These are phyloP conservation scores for Cryptococcus amylolentus DNA, from an alignment of 1,284 basidiomycete species.

Conservation along the genomic window DNA sequence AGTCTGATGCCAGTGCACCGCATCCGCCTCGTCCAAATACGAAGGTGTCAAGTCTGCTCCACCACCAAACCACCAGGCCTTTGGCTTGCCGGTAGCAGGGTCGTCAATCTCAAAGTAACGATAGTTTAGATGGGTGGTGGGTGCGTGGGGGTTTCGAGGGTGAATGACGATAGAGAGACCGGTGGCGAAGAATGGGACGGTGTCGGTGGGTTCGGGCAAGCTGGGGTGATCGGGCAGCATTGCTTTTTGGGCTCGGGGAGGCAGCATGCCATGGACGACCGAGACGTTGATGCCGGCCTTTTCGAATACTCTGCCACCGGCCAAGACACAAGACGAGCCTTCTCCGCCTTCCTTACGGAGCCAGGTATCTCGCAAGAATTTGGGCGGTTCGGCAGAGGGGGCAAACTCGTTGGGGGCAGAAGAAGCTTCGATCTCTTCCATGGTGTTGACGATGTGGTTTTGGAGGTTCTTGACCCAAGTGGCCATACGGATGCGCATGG, in stretches of 20 bases:
- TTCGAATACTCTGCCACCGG: slow-evolving; percentile 72
- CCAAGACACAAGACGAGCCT: slow-evolving; percentile 84
- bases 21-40: slow-evolving; percentile 87
- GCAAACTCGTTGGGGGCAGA: slow-evolving; percentile 50
- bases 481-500: slow-evolving; percentile 78
- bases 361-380: slow-evolving; percentile 87
- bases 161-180: slow-evolving; percentile 91
- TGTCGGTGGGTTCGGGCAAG: slow-evolving; percentile 57
- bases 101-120: slow-evolving; percentile 92
- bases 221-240: slow-evolving; percentile 89
- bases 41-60: slow-evolving; percentile 94
- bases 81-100: slow-evolving; percentile 46
- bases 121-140: slow-evolving; percentile 95
- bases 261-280: slow-evolving; percentile 82
- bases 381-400: slow-evolving; percentile 33
- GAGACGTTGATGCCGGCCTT: slow-evolving; percentile 97
- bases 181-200: slow-evolving; percentile 88
- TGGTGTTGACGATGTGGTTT: slow-evolving; percentile 70
- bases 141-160: slow-evolving; percentile 83
- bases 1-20: slow-evolving; percentile 76
- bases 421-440: slow-evolving; percentile 74
- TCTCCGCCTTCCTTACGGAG: slow-evolving; percentile 71
- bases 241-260: slow-evolving; percentile 82
- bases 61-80: slow-evolving; percentile 99
- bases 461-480: slow-evolving; percentile 77